Evolutionary conservation across 192 early-diverging fungal species (phyloP).

Genomic region (Chytriomyces sp.): DNA sequence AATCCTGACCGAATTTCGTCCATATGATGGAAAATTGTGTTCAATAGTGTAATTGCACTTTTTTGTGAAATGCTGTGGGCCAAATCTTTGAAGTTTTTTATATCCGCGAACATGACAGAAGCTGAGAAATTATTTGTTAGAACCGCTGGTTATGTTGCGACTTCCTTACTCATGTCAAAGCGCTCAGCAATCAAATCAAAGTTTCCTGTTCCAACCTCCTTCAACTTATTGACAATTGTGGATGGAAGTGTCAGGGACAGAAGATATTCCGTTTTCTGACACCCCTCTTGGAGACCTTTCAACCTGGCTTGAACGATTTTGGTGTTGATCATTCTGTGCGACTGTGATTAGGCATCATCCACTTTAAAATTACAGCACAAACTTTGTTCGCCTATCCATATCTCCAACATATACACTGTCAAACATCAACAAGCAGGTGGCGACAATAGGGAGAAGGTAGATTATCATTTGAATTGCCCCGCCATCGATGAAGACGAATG

Average conservation of each 20-base stretch:
- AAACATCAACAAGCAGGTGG: neutral
- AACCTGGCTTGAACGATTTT: constrained; percentile 43
- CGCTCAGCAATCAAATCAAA: constrained; percentile 53
- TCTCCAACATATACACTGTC: constrained; percentile 21
- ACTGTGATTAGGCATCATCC: neutral
- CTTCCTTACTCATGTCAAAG: constrained; percentile 21
- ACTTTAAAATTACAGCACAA: neutral
- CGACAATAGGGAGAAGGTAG: constrained; percentile 25
- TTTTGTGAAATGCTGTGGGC: constrained; percentile 37
- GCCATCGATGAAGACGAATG: neutral
- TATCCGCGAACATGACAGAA: constrained; percentile 52
- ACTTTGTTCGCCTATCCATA: constrained; percentile 31
- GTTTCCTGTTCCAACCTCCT: constrained; percentile 44
- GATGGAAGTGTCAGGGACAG: constrained; percentile 48
- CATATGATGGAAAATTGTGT: constrained; percentile 51
- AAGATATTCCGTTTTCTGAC: constrained; percentile 50
- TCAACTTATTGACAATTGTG: constrained; percentile 45
- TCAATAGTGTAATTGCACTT: constrained; percentile 41
- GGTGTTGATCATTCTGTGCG: constrained; percentile 43
- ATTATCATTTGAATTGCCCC: neutral
- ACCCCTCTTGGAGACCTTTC: constrained; percentile 38
- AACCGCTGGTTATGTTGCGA: neutral
- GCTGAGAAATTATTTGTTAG: constrained; percentile 26
- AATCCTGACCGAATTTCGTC: constrained; percentile 41
- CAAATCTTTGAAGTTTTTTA: constrained; percentile 54